Conservation (phyloP, 345 rosid genomes). For the Balakata baccata region DNA sequence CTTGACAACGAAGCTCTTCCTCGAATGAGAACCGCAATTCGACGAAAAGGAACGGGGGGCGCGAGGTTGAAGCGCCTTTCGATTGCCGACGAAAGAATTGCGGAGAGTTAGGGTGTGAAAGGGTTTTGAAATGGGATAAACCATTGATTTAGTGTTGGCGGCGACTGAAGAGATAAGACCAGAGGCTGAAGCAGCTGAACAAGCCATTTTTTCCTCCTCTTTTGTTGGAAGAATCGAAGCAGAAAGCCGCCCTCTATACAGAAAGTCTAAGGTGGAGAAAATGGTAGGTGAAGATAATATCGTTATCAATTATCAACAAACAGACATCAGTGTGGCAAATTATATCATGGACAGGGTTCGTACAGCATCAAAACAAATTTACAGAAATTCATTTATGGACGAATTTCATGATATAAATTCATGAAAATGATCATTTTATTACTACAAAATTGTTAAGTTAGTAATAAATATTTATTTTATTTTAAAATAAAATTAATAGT, state of each 20-base stretch:
- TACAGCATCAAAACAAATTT: too few species aligned
- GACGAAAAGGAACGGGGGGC: constrained; percentile 42
- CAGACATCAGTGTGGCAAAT: too few species aligned
- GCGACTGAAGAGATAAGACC: constrained; percentile 54
- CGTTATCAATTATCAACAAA: too few species aligned
- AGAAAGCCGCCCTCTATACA: not conserved
- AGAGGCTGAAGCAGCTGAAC: constrained; percentile 60
- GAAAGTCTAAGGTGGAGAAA: constrained; percentile 38
- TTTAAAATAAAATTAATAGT: too few species aligned
- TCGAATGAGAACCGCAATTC: constrained; percentile 36
- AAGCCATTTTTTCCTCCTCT: constrained; percentile 45
- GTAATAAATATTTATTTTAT: too few species aligned
- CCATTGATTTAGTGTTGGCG: constrained; percentile 33
- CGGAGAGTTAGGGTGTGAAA: constrained; percentile 45
- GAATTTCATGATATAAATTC: too few species aligned
- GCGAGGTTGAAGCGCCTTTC: constrained; percentile 44
- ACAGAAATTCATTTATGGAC: too few species aligned
- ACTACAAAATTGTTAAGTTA: too few species aligned
- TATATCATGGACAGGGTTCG: too few species aligned
- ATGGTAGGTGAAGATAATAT: constrained; percentile 7
- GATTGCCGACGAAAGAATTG: constrained; percentile 38
- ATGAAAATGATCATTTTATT: too few species aligned
- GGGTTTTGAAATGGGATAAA: constrained; percentile 11
- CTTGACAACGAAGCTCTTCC: constrained; percentile 53
- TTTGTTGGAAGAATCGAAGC: not conserved